These are phyloP conservation scores for Myxozyma mucilagina DNA, from an alignment of 805 yeast species.

Conservation along the genomic window DNA sequence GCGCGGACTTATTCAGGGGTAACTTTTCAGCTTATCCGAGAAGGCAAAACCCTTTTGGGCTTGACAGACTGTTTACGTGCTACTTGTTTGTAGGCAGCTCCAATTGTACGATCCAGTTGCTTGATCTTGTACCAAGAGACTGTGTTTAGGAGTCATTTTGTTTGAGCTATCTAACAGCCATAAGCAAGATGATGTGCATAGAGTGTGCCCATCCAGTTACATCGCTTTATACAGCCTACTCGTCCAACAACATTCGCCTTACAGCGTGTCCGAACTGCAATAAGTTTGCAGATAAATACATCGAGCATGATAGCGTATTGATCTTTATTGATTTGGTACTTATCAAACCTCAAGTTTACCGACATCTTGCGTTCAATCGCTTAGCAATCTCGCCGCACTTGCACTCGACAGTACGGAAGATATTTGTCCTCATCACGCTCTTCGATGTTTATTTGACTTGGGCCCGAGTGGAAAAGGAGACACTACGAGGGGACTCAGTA, in stretches of 20 bases:
- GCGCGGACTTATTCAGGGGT: too few relatives aligned
- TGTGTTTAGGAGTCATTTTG: neutral
- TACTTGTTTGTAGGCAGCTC: too few relatives aligned
- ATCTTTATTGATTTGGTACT: conserved; percentile 80
- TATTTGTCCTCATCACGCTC: conserved; percentile 62
- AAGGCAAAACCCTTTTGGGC: too few relatives aligned
- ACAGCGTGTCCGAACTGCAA: conserved; percentile 75
- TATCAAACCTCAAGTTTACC: conserved; percentile 73
- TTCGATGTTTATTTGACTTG: conserved; percentile 90
- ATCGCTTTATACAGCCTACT: conserved; percentile 67
- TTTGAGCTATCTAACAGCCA: neutral
- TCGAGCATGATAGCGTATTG: conserved; percentile 84
- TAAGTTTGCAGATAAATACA: conserved; percentile 80
- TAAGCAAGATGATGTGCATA: conserved; percentile 71
- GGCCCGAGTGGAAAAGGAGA: conserved; percentile 80
- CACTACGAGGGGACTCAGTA: conserved; percentile 31
- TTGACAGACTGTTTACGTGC: too few relatives aligned
- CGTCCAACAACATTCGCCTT: conserved; percentile 74
- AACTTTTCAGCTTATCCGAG: too few relatives aligned
- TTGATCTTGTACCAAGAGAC: neutral
- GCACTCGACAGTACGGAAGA: conserved; percentile 43
- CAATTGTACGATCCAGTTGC: too few relatives aligned
- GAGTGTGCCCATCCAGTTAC: conserved; percentile 74
- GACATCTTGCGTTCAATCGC: conserved; percentile 81
- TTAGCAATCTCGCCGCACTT: conserved; percentile 37